Evolutionary conservation across 2,329 filamentous ascomycete species (phyloP), one percentile per base, ranked within the genome.

Genomic region (Fusarium staphyleae): DNA sequence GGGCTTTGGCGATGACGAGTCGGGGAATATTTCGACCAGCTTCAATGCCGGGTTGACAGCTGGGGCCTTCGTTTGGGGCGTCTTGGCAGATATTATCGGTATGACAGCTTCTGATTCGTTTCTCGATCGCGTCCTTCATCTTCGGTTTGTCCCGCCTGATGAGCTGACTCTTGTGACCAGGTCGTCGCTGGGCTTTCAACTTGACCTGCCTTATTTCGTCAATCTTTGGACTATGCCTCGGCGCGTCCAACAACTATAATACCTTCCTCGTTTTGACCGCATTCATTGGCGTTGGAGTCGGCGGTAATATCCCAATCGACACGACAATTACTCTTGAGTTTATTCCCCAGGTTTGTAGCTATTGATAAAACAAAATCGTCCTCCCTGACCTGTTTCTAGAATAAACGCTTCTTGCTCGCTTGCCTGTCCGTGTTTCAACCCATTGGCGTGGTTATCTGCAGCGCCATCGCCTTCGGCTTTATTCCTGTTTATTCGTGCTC

Each of bases 251-350:
- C 48, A 76, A 69, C 10, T 84, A 83, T 69, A 75, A 65, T 13
- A 76, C 76, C 3, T 81, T 85, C 40, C 73, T 84, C 15, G 75
- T 80, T 12, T 66, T 84, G 8, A 82, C 81, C 2, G 80, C 81
- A 0, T 80, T 84, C 53, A 75, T 80, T 10, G 81, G 82, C 3
- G 80, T 82, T 48, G 80, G 79, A 4, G 73, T 80, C 0, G 78
- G 79, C 2, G 81, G 81, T 6, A 83, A 83, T 35, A 81, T 83
- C 10, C 81, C 81, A 3, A 81, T 83, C 33, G 80, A 83, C 49
- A 80, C 79, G 0, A 82, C 80, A 0, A 83, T 84, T 32, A 78
- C 78, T 6, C 75, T 84, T 4, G 81, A 84, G 48, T 84, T 82
- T 52, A 77, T 82, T 13, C 82, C 81, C 2, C 69, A 78, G 58